A percentile compares a stretch with the other conserved stretches of the same genome.
These are phyloP conservation scores for Dunaliella primolecta DNA, from an alignment of 139 green algal species.

Conservation along the genomic window DNA sequence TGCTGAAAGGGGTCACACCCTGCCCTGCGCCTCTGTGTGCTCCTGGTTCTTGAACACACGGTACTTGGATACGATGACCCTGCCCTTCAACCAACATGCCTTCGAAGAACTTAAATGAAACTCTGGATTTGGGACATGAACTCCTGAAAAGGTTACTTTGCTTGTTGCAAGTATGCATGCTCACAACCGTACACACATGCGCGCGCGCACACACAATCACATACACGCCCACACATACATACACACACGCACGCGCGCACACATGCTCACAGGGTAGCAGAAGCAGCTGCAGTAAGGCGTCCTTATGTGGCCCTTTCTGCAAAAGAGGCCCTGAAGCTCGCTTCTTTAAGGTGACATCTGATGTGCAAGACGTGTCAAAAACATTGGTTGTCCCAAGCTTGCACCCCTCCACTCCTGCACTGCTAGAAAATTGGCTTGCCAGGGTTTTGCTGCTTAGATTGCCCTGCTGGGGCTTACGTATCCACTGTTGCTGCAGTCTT, in stretches of 20 bases:
- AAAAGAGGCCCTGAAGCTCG: neutral
- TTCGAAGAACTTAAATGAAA: too few relatives aligned
- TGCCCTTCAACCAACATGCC: too few relatives aligned
- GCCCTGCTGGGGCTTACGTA: neutral
- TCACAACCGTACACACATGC: too few relatives aligned
- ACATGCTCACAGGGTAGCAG: neutral
- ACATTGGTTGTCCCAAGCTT: neutral
- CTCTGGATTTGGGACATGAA: too few relatives aligned
- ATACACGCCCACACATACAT: neutral
- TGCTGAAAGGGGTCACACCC: too few relatives aligned
- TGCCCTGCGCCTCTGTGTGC: too few relatives aligned
- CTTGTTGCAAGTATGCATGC: too few relatives aligned
- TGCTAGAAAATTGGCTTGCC: neutral
- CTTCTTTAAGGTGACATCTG: neutral
- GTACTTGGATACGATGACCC: too few relatives aligned
- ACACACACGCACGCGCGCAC: neutral
- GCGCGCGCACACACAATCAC: too few relatives aligned
- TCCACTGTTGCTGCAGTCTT: neutral
- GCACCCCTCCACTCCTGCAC: neutral
- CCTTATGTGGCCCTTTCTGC: slow-evolving; percentile 4
- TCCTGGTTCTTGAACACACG: too few relatives aligned
- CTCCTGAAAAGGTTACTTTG: too few relatives aligned
- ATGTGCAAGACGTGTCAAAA: too few relatives aligned
- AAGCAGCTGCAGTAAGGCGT: neutral
- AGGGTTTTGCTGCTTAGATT: neutral